These are phyloP conservation scores for Aspergillus tamarii DNA, from an alignment of 2,329 filamentous ascomycete genomes.

Conservation along the genomic window DNA sequence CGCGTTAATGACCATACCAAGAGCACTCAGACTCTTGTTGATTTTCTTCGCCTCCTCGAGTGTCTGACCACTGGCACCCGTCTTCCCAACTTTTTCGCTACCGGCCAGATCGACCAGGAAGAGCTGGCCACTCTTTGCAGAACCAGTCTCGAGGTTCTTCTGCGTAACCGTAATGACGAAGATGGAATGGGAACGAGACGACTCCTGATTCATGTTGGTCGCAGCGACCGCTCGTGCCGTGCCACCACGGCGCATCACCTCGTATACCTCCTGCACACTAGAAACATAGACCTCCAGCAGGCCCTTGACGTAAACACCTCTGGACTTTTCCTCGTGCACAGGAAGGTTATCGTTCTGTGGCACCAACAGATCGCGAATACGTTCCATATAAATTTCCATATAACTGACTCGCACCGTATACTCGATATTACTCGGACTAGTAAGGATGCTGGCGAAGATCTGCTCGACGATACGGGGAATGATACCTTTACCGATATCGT, in stretches of 20 bases:
- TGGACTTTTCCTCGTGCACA: constrained; percentile 96
- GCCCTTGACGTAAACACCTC: constrained; percentile 95
- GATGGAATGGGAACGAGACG: constrained; percentile 96
- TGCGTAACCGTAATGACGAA: constrained; percentile 96
- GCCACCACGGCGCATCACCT: constrained; percentile 93
- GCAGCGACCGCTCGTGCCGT: constrained; percentile 87
- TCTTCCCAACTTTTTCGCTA: constrained; percentile 98
- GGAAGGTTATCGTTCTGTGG: constrained; percentile 96
- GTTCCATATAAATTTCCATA: constrained; percentile 99
- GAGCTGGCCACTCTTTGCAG: constrained; percentile 92
- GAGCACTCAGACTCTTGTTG: constrained; percentile 97
- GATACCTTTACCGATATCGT: constrained; percentile 84
- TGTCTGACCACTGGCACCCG: constrained; percentile 93
- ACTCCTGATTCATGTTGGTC: constrained; percentile 99
- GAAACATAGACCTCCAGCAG: constrained; percentile 94
- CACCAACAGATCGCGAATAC: constrained; percentile 87
- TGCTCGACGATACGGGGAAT: constrained; percentile 97
- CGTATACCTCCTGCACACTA: constrained; percentile 92
- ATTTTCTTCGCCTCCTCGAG: constrained; percentile 99
- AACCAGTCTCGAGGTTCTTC: constrained; percentile 96
- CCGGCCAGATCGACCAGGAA: constrained; percentile 98
- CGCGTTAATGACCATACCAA: constrained; percentile 99
- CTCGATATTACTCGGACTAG: constrained; percentile 89
- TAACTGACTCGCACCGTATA: constrained; percentile 99
- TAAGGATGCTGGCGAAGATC: constrained; percentile 93